Percentiles rank a stretch among this genome's conserved stretches.
Evolutionary conservation across 2,329 filamentous ascomycete genomes (phyloP).

Genomic region (Microsporum ferrugineum): DNA sequence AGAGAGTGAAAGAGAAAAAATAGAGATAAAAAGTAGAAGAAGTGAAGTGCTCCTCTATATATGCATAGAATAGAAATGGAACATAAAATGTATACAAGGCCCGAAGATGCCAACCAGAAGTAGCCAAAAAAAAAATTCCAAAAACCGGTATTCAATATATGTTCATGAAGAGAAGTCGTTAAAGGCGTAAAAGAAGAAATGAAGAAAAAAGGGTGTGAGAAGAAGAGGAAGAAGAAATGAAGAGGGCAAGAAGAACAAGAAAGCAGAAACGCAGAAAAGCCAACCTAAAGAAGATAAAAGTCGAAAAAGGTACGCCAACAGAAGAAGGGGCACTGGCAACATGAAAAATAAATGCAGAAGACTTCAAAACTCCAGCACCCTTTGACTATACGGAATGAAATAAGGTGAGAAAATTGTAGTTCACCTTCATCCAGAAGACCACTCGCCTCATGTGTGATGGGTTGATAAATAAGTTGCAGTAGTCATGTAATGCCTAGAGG

Average conservation of each 20-base stretch:
- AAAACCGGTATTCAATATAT: not conserved
- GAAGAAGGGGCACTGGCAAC: not conserved
- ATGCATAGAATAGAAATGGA: not conserved
- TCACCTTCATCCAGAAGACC: conserved; percentile 28
- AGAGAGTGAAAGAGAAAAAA: not conserved
- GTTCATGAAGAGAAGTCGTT: conserved; percentile 4
- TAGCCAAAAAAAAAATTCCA: not conserved
- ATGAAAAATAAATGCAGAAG: not conserved
- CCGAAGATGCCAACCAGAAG: not conserved
- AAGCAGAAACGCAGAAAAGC: not conserved
- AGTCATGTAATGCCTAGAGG: conserved; percentile 20
- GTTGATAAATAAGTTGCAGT: conserved; percentile 22
- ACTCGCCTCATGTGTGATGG: conserved; percentile 17
- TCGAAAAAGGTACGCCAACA: not conserved
- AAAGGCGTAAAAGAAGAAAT: not conserved
- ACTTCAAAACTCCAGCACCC: conserved; percentile 21
- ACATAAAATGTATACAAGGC: not conserved
- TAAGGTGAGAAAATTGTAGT: conserved; percentile 22
- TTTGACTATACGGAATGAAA: conserved; percentile 14
- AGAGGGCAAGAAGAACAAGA: not conserved
- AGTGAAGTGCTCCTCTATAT: conserved; percentile 1
- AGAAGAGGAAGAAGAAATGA: not conserved
- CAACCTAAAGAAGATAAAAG: not conserved
- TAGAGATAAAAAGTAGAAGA: not conserved
- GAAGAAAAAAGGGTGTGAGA: not conserved